Evolutionary conservation across 108 stramenopile genomes (phyloP), one percentile per base, ranked within the genome.

Genomic region (Nannochloropsis gaditana): DNA sequence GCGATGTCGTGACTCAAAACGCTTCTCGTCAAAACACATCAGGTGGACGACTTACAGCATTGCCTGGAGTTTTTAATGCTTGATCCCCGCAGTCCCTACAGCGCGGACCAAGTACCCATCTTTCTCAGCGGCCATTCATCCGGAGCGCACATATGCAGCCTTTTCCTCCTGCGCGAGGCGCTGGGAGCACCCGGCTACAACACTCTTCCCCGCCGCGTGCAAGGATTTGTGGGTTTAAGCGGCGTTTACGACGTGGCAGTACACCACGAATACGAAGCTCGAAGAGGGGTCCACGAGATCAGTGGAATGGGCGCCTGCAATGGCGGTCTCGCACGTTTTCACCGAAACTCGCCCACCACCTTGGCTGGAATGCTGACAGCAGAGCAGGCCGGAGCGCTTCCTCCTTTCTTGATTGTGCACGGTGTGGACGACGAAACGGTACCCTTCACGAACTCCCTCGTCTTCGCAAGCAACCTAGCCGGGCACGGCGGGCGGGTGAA

Each of bases 21-120:
- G 1, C 31, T 31, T 31, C 31, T 31, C 31, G 31, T 31, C 31
- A 31, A 31, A 31, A 31, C 31, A 15, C 59, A 73, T 6, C 59
- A 73, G n/a, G n/a, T 73, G 19, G 59, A 73, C 59, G 59, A 73
- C 59, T n/a, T 73, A 2, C 59, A 73, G 59, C 59, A 73, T n/a
- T 73, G 59, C 8, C 59, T 73, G 59, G 59, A 73, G n/a, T 73
- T 73, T n/a, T n/a, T 73, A 15, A 73, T 73, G 59, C 4, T n/a
- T 15, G 59, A 73, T n/a, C 59, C 59, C 8, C 59, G 59, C 3
- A 73, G 59, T n/a, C 59, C 59, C 59, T 73, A 73, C 8, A 73
- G 59, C 59, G n/a, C 2, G 15, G 59, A 73, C n/a, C 19, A 73
- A 15, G 3, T n/a, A n/a, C 59, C 59, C 59, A 73, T 73, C 8